Evolutionary conservation across 331 rosid species (phyloP), one percentile per base, ranked within the genome.

Genomic region (Cydonia oblonga): DNA sequence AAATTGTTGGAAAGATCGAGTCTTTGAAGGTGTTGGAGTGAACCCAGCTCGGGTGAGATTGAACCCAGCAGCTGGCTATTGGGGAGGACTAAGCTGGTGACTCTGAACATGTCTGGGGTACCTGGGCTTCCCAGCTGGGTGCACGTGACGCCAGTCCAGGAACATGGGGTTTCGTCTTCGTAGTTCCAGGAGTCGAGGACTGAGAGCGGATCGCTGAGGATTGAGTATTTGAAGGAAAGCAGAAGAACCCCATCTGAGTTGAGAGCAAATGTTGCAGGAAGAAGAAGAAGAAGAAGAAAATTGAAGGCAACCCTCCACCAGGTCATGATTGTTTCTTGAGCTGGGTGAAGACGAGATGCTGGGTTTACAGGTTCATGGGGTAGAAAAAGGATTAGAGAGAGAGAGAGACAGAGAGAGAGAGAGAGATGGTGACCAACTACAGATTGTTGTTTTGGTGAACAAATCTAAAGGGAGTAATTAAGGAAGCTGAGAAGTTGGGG

Each of bases 131-230:
- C 88, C 20, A 86, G 35, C 66, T 81, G 86, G 5, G 84, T 53
- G 84, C 98, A 93, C n/a, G 88, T 79, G 69, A 93, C 90, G 76
- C 98, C 98, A 29, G 6, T 71, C 98, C 98, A 93, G 6, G 96
- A 88, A 79, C 98, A 93, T 14, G 97, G 96, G 3, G 95, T 86
- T 24, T 6, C 81, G 63, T 91, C 96, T 32, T 75, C 23, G 66
- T 84, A 85, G 86, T 88, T 83, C 98, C 97, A 93, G 81, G 22
- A 79, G 3, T 82, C 81, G 24, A 93, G 52, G 22, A 84, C 90
- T 6, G 89, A 85, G 32, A 86, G 61, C 0, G 98, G 98, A 80
- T 93, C 98, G 44, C 86, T 81, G 33, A 88, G 90, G 56, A 93
- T 87, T 64, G 88, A 80, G 78, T 87, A 86, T 74, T 90, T 93